Base-by-base conservation (phyloP, 208 protist genomes). In the Trypanosoma avium region DNA sequence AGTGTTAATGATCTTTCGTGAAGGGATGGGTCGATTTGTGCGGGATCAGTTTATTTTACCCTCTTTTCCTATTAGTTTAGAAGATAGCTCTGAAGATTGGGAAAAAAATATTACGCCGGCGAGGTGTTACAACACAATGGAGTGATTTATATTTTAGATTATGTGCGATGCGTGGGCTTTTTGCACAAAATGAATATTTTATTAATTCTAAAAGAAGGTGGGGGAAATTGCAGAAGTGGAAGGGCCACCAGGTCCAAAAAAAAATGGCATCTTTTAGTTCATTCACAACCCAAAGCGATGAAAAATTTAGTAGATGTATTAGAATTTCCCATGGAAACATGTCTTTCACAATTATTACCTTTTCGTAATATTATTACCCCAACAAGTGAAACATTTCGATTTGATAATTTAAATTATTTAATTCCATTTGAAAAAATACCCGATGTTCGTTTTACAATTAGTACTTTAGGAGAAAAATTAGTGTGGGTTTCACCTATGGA, bases 401-500 rank as follows among this genome's bases (percentile, higher is more conserved):
- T 90, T 48, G 86, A 89, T 46, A 95, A 92, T 61, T 36, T 77
- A 35, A 77, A 61, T 63, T 95, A 88, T 69, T 40, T 95, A 8
- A 61, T 92, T 38, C 61, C 84, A 27, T 75, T 90, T 48, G 77
- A 95, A 22, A 93, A 93, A 46, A 62, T 95, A 12, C 84, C 84
- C 3, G 84, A 92, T 43, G 89, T 95, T 15, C 68, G 78, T 36
- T 90, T 83, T 69, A 93, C 89, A 0, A 73, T 95, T 68, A 79
- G 77, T 53, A 84, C 78, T 21, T 49, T 77, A 7, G 84, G 86
- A 9, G 89, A 95, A 62, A 56, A 81, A 62, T 75, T 95, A 29
- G 82, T 90, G 45, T 95, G 89, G 89, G 89, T 92, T 30, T 93
- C 86, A n/a, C 89, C 89, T 45, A 89, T 88, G 81, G 89, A 95